A percentile compares a stretch with the other conserved stretches of the same genome.
These are phyloP conservation scores for Vaccinium vitisidaea DNA, from an alignment of 148 eudicot genomes.

Conservation along the genomic window DNA sequence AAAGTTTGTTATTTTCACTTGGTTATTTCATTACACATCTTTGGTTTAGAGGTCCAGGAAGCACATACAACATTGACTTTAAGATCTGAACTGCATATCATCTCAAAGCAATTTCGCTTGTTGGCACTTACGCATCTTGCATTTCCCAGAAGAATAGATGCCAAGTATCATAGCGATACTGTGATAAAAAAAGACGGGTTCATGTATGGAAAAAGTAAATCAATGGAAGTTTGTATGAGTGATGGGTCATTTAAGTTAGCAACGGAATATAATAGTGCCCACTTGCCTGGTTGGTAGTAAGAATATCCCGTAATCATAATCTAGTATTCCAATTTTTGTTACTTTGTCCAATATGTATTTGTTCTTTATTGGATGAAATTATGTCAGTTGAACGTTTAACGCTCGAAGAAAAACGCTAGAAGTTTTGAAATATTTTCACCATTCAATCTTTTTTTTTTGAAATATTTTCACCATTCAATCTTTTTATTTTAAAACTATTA, in stretches of 20 bases:
- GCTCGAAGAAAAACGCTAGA: background rate
- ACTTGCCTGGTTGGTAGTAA: background rate
- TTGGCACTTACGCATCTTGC: background rate
- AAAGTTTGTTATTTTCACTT: background rate
- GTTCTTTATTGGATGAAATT: background rate
- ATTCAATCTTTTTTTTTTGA: no score
- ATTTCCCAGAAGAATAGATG: background rate
- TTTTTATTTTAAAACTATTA: background rate
- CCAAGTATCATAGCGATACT: background rate
- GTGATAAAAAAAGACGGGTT: background rate
- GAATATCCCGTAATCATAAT: background rate
- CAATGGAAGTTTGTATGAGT: background rate
- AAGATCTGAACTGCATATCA: background rate
- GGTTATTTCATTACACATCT: background rate
- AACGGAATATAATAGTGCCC: background rate
- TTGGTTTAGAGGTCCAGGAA: conserved; percentile 2
- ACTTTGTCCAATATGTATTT: background rate
- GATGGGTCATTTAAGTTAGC: background rate
- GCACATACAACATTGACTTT: background rate
- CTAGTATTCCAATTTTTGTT: background rate
- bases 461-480: background rate
- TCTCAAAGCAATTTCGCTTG: background rate
- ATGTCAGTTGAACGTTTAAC: background rate
- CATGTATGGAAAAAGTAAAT: background rate
- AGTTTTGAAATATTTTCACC: background rate